phyloP scores from a whole-genome alignment of 352 stramenopile species.

The Phytophthora rubi region DNA sequence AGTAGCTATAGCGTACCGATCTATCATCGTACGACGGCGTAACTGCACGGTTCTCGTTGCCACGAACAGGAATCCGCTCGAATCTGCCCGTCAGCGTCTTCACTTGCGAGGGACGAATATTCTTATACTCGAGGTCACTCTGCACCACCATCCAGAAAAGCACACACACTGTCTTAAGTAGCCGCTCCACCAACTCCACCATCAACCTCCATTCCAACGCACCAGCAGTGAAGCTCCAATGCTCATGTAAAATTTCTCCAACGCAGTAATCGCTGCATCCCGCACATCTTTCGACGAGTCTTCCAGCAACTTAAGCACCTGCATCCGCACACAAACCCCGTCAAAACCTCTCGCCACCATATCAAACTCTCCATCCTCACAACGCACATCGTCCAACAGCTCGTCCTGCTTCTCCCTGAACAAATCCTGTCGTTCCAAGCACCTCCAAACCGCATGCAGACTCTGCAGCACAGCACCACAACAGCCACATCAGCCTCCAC shows the following conservation, averaged over 20 bases:
- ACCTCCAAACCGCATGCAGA: slow-evolving; percentile 70
- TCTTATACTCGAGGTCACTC: slow-evolving; percentile 75
- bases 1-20: slow-evolving; percentile 19
- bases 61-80: slow-evolving; percentile 23
- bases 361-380: not conserved
- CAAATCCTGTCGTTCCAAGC: slow-evolving; percentile 57
- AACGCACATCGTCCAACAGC: slow-evolving; percentile 60
- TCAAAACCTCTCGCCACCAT: not conserved
- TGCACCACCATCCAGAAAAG: slow-evolving; percentile 23
- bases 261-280: slow-evolving; percentile 62
- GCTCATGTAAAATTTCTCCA: slow-evolving; percentile 81
- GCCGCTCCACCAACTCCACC: not conserved
- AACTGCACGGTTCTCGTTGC: not conserved
- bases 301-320: slow-evolving; percentile 74
- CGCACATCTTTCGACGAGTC: slow-evolving; percentile 88
- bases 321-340: not conserved
- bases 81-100: slow-evolving; percentile 76
- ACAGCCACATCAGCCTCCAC: slow-evolving; percentile 1
- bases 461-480: slow-evolving; percentile 39
- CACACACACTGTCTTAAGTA: slow-evolving; percentile 11
- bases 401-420: slow-evolving; percentile 63
- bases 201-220: slow-evolving; percentile 10
- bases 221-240: slow-evolving; percentile 78
- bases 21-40: not conserved
- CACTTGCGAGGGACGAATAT: slow-evolving; percentile 79